phyloP scores from a whole-genome alignment of 352 stramenopile species.

The Globisporangium carolinianum region DNA sequence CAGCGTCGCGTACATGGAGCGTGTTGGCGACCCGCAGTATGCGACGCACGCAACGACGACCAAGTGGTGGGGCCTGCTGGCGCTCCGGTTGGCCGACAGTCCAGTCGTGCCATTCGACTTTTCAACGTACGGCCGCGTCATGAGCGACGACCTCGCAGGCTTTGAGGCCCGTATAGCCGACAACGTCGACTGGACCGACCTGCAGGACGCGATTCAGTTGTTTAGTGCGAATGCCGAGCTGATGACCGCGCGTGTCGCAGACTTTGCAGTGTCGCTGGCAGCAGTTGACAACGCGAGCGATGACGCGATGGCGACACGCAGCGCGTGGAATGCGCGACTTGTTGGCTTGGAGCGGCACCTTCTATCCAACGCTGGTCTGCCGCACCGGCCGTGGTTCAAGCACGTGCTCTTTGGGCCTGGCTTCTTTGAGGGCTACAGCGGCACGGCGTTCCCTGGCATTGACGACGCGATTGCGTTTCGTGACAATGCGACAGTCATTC shows the following conservation, averaged over 20 bases:
- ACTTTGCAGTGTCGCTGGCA: slow-evolving; percentile 3
- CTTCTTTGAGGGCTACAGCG: slow-evolving; percentile 47
- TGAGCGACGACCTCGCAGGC: slow-evolving; percentile 35
- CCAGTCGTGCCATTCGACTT: slow-evolving; percentile 62
- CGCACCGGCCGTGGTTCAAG: slow-evolving; percentile 50
- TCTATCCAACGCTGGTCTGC: slow-evolving; percentile 26
- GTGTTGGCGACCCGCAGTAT: slow-evolving; percentile 51
- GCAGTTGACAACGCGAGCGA: background rate
- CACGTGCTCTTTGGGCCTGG: slow-evolving; percentile 55
- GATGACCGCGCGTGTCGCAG: slow-evolving; percentile 19
- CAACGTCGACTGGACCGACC: slow-evolving; percentile 21
- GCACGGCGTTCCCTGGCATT: slow-evolving; percentile 43
- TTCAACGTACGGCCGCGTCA: slow-evolving; percentile 55
- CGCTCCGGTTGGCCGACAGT: slow-evolving; percentile 44
- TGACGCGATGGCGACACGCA: background rate
- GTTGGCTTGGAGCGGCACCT: slow-evolving; percentile 43
- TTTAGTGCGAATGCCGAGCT: slow-evolving; percentile 24
- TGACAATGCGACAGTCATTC: slow-evolving; percentile 24
- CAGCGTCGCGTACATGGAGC: slow-evolving; percentile 63
- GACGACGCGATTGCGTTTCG: slow-evolving; percentile 39
- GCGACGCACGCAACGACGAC: slow-evolving; percentile 38
- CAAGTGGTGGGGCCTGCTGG: slow-evolving; percentile 57
- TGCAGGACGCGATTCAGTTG: slow-evolving; percentile 34
- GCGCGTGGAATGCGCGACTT: slow-evolving; percentile 41
- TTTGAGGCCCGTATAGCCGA: slow-evolving; percentile 19